Base-by-base conservation (phyloP, 768 basidiomycete genomes). In the Pilatotrama ljubarskyi region DNA sequence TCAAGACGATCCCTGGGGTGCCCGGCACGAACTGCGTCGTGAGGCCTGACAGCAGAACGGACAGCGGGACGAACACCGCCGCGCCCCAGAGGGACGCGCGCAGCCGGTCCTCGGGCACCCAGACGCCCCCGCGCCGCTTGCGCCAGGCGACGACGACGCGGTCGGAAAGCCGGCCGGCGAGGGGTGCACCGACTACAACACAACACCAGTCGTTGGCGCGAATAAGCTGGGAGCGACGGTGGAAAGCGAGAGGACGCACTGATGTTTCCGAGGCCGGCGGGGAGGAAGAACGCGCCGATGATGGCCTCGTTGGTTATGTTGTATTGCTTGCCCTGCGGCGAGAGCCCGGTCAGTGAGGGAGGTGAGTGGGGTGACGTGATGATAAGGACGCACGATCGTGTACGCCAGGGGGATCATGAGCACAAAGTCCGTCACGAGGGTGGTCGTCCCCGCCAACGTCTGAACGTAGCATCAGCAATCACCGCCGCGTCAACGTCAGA, bases 61-160 rank as follows among this genome's bases (percentile, higher is more conserved):
- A 82, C 0, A 85, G 24, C 0, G 88, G 90, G 3, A 81, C 74
- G 26, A 88, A 72, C 17, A 82, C 32, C 0, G 77, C 71, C 3
- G 77, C 77, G 9, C 83, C 82, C 6, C 76, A 63, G 35, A 83
- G 68, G 1, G 80, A 74, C 1, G 78, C 85, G 1, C 84, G 78
- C 24, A 90, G 76, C 5, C 88, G 82, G 63, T 88, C 89, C 69
- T 91, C 87, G 0, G 87, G 87, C 42, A 82, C 80, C 85, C 84
- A 88, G 1, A 74, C 64, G 0, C 86, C 86, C 0, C 77, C 77
- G 22, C 86, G 80, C 5, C 73, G 68, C 46, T 76, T 71, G 15
- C 79, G 79, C 73, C 82, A 85, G 40, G 66, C 68, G 17, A 79
- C 72, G 22, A 91, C 74, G 0, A 79, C 72, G 25, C 64, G 60